Evolutionary conservation across 2,329 filamentous ascomycete genomes (phyloP).

Genomic region (Keithomyces neogunnii): DNA sequence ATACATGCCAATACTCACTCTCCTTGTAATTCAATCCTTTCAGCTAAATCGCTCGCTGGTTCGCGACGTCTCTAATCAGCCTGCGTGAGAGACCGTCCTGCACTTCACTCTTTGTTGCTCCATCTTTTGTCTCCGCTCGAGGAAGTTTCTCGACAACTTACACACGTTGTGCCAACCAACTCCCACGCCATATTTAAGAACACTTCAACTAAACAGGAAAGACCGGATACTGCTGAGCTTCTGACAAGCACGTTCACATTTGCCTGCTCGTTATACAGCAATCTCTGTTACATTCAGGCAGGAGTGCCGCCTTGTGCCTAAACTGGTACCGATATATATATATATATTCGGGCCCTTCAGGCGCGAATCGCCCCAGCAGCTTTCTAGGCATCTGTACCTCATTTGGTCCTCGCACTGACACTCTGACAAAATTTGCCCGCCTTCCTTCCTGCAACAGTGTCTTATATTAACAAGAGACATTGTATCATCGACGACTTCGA

Average conservation of each 20-base stretch:
- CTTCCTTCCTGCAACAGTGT: background rate
- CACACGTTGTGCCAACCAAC: background rate
- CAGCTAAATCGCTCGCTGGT: background rate
- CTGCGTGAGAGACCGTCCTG: background rate
- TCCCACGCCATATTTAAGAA: background rate
- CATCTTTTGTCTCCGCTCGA: background rate
- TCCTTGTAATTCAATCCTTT: background rate
- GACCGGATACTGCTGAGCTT: background rate
- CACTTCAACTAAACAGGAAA: no score
- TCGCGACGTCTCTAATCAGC: background rate
- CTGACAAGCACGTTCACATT: background rate
- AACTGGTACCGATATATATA: background rate
- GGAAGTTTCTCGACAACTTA: background rate
- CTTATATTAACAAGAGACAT: background rate
- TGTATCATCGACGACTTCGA: background rate
- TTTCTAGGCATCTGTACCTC: background rate
- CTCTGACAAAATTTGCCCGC: background rate
- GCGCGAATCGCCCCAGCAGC: constrained; percentile 4
- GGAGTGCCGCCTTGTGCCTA: background rate
- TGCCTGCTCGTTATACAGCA: background rate
- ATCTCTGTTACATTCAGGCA: background rate
- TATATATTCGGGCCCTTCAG: constrained; percentile 5
- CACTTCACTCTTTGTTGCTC: background rate
- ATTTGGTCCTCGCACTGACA: background rate
- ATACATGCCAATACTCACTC: background rate